These are phyloP conservation scores for Cerioporus squamosus DNA, from an alignment of 1,284 basidiomycete species.

Conservation along the genomic window DNA sequence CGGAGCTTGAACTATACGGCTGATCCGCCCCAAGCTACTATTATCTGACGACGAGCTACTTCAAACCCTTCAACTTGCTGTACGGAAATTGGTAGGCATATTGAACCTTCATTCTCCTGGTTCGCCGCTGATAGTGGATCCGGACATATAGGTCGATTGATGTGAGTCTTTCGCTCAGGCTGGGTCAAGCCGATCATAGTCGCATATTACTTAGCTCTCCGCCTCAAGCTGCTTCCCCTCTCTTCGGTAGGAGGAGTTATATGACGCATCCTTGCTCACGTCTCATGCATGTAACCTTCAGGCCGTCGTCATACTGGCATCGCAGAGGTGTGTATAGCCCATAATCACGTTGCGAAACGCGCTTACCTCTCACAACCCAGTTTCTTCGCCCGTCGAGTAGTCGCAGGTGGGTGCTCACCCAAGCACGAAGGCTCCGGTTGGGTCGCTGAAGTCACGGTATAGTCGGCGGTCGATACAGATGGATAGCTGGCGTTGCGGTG, in stretches of 20 bases:
- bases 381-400: conserved; percentile 4
- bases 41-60: not conserved
- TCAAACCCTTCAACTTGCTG: not conserved
- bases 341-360: too few relatives aligned
- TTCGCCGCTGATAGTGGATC: not conserved
- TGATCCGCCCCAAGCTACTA: not conserved
- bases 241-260: conserved; percentile 1
- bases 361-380: not conserved
- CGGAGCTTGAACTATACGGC: too few relatives aligned
- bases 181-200: not conserved
- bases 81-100: not conserved
- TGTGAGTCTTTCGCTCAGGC: not conserved
- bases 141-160: not conserved
- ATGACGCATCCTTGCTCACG: not conserved
- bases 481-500: too few relatives aligned
- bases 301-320: not conserved
- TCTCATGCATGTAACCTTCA: not conserved
- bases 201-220: too few relatives aligned
- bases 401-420: too few relatives aligned
- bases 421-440: too few relatives aligned
- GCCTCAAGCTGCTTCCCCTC: not conserved
- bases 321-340: not conserved
- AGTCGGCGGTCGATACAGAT: too few relatives aligned
- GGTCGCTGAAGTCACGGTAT: too few relatives aligned
- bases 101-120: too few relatives aligned